Base-by-base conservation (phyloP, 2,329 filamentous ascomycete species). In the Aulographum hederae region DNA sequence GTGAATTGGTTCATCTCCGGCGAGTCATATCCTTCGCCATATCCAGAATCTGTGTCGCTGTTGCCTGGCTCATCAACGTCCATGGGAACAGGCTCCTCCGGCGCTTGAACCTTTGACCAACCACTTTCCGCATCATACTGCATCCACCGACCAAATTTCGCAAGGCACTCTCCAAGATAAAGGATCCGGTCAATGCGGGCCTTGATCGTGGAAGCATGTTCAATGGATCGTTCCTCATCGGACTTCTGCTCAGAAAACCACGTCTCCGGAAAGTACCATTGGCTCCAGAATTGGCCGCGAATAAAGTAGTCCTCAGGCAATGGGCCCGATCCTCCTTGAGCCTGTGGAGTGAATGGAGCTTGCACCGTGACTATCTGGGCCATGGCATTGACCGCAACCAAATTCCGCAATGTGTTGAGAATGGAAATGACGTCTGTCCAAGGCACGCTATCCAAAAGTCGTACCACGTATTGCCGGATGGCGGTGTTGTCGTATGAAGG, bases 231-330 rank as follows among this genome's bases (percentile, higher is more conserved):
- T 37, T 78, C 73, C 8, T 76, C 70, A n/a, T 78, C 73, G 17
- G 78, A 26, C 18, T 28, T 73, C 4, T 72, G 59, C 6, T 61
- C 58, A 0, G 46, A 40, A 42, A 79, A 79, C 67, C 68, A 78
- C 1, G 58, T 52, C 0, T 49, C 34, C 0, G 73, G 71, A 32
- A 67, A 73, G 34, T 74, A 74, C 8, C 58, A 56, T 2, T 69
- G 59, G 0, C 63, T 56, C 56, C 2, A 35, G 13, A 71, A 46
- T 2, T 78, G 53, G 0, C 77, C 77, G 1, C 73, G 60, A 34
- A 80, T 61, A 0, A 67, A 60, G 39, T 69, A 79, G 37, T 84
- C 78, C 30, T 82, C 78, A 0, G 74, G 73, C 0, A 82, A 46
- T 0, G 76, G 74, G 1, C 62, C 56, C 2, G 58, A 58, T 0